These are phyloP conservation scores for Starmera amethionina DNA, from an alignment of 805 yeast genomes.

Conservation along the genomic window DNA sequence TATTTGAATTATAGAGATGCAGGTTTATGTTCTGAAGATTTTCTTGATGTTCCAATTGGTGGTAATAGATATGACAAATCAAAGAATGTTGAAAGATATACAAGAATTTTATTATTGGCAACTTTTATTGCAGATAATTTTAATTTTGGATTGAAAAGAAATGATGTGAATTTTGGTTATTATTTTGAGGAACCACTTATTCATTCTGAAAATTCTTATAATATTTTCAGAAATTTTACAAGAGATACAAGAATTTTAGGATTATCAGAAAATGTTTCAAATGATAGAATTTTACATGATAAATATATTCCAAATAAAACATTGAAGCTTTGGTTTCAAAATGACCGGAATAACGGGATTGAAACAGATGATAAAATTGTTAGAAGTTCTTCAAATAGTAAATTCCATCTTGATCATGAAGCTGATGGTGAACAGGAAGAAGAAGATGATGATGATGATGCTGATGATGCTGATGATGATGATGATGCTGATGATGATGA, in stretches of 20 bases:
- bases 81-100: slow-evolving; percentile 36
- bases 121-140: slow-evolving; percentile 40
- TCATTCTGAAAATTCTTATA: slow-evolving; percentile 1
- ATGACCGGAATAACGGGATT: slow-evolving; percentile 2
- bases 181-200: slow-evolving; percentile 9
- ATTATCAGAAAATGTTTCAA: slow-evolving; percentile 3
- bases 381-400: not conserved
- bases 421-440: too few relatives aligned
- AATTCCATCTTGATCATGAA: too few relatives aligned
- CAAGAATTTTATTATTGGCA: slow-evolving; percentile 42
- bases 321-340: not conserved
- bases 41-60: slow-evolving; percentile 54
- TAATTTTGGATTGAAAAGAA: slow-evolving; percentile 45
- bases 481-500: slow-evolving; percentile 6
- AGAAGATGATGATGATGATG: not conserved
- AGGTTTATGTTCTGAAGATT: slow-evolving; percentile 48
- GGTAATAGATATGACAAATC: slow-evolving; percentile 39
- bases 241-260: slow-evolving; percentile 8
- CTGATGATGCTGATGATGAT: slow-evolving; percentile 2
- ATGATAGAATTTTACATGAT: slow-evolving; percentile 4
- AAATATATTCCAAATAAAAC: slow-evolving; percentile 1
- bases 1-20: slow-evolving; percentile 37
- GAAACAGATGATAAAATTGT: not conserved
- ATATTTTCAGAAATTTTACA: not conserved
- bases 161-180: slow-evolving; percentile 34